phyloP scores from a whole-genome alignment of 306 rosid genomes.

The Hippophae rhamnoides region DNA sequence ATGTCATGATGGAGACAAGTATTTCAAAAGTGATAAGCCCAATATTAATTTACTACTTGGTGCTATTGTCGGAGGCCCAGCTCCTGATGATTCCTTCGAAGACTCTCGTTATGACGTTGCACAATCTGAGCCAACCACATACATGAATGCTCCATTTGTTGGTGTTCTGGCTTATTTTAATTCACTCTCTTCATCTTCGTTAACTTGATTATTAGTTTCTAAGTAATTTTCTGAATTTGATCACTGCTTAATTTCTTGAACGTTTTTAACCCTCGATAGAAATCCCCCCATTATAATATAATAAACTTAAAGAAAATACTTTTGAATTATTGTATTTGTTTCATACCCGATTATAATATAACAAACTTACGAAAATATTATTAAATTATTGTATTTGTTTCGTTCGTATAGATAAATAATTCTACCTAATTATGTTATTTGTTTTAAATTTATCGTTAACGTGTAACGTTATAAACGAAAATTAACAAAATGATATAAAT shows the following conservation, averaged over 20 bases:
- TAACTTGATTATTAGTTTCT: neutral
- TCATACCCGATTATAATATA: no score
- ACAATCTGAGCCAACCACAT: slow-evolving; percentile 53
- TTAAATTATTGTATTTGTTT: no score
- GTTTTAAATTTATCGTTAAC: no score
- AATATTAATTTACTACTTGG: slow-evolving; percentile 42
- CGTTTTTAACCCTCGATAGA: no score
- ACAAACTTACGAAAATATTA: no score
- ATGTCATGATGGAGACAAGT: slow-evolving; percentile 33
- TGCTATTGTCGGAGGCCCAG: slow-evolving; percentile 56
- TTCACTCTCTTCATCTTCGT: slow-evolving; percentile 15
- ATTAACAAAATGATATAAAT: no score
- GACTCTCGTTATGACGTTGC: slow-evolving; percentile 44
- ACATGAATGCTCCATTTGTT: slow-evolving; percentile 57
- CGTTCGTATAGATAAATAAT: no score
- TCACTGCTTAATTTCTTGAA: neutral
- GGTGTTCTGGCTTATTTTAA: slow-evolving; percentile 54
- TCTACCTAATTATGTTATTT: no score
- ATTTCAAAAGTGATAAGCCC: slow-evolving; percentile 24
- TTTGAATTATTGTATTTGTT: no score
- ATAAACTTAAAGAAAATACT: no score
- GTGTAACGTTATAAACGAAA: no score
- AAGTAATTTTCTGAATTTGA: neutral
- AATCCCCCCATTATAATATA: no score
- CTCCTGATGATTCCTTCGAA: slow-evolving; percentile 26